phyloP scores from a whole-genome alignment of 805 yeast species.

The Monosporozyma servazzii region DNA sequence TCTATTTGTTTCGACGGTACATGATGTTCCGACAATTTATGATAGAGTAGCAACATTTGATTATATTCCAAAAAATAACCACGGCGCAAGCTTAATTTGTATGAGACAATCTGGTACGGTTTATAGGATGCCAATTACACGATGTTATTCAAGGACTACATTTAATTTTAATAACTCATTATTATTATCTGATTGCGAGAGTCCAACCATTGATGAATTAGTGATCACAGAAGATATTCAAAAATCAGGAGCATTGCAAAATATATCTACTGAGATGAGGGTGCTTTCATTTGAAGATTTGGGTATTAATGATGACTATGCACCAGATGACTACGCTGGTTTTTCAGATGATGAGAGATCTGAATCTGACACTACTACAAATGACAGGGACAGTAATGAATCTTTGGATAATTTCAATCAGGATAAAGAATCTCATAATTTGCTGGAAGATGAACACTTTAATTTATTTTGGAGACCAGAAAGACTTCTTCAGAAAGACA shows the following conservation, averaged over 20 bases:
- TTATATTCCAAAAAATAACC: conserved; percentile 52
- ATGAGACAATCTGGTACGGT: conserved; percentile 88
- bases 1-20: conserved; percentile 65
- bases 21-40: conserved; percentile 63
- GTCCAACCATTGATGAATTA: conserved; percentile 23
- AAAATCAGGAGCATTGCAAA: conserved; percentile 12
- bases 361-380: conserved; percentile 6
- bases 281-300: conserved; percentile 27
- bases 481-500: conserved; percentile 57
- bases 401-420: conserved; percentile 6
- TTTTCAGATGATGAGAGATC: conserved; percentile 13
- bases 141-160: conserved; percentile 50
- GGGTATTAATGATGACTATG: conserved; percentile 21
- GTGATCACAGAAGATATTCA: conserved; percentile 16
- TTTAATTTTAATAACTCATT: conserved; percentile 66
- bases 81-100: conserved; percentile 64
- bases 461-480: conserved; percentile 29
- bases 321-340: conserved; percentile 6
- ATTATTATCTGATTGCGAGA: conserved; percentile 39
- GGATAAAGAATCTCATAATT: conserved; percentile 9
- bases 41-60: conserved; percentile 83
- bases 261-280: conserved; percentile 15
- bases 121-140: conserved; percentile 65
- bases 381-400: conserved; percentile 4
- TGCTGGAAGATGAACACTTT: conserved; percentile 15